Percentiles rank a stretch among this genome's conserved stretches.
phyloP scores from a whole-genome alignment of 2,329 filamentous ascomycete genomes.

The Fusarium nygamai region DNA sequence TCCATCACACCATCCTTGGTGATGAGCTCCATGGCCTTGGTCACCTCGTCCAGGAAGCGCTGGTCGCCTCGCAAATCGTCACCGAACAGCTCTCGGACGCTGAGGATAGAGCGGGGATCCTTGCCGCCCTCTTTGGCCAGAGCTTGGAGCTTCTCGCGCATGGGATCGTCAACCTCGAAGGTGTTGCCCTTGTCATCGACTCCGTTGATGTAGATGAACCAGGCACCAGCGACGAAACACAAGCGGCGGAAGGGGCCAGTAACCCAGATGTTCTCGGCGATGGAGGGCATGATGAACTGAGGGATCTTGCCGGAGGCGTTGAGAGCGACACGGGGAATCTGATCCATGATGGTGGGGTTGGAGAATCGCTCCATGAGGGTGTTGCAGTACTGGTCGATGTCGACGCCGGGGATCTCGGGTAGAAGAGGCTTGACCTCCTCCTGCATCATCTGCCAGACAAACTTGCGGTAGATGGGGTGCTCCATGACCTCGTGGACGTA shows the following conservation, averaged over 20 bases:
- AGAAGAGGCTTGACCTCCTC: conserved; percentile 63
- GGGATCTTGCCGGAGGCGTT: conserved; percentile 65
- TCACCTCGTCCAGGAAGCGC: conserved; percentile 58
- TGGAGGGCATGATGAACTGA: conserved; percentile 60
- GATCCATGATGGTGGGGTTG: conserved; percentile 66
- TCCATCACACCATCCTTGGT: conserved; percentile 58
- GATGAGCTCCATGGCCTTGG: conserved; percentile 59
- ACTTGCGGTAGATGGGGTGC: conserved; percentile 57
- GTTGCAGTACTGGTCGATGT: conserved; percentile 62
- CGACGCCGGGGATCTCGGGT: conserved; percentile 59
- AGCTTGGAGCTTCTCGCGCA: conserved; percentile 58
- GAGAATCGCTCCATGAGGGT: conserved; percentile 65
- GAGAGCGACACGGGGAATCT: conserved; percentile 61
- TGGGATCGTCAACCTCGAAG: conserved; percentile 57
- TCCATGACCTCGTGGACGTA: conserved; percentile 65
- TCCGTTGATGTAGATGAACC: conserved; percentile 63
- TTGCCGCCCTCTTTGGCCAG: conserved; percentile 56
- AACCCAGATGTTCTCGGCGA: conserved; percentile 58
- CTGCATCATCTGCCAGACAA: conserved; percentile 65
- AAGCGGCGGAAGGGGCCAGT: conserved; percentile 58
- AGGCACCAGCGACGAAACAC: conserved; percentile 58
- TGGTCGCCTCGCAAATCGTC: conserved; percentile 60
- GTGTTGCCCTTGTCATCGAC: conserved; percentile 58
- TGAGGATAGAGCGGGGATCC: conserved; percentile 55
- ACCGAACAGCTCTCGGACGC: conserved; percentile 59